Evolutionary conservation across 257 asterid species (phyloP), one percentile per base, ranked within the genome.

Genomic region (Capsicum rhomboideum): DNA sequence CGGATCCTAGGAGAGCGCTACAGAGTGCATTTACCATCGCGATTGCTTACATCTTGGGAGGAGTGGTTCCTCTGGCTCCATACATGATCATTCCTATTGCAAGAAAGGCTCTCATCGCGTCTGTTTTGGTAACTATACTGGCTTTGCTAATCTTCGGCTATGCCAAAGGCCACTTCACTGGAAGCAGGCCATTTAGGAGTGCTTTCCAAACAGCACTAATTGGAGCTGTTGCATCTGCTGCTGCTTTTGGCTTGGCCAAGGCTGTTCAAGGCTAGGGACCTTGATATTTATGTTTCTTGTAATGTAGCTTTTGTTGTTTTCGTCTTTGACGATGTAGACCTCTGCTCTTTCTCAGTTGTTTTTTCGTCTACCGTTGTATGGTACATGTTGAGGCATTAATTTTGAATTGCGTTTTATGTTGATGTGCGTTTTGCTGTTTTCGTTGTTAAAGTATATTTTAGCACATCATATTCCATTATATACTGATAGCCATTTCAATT

Each of bases 141-240:
- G 99, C 99, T 1, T 74, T 96, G 4, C 88, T 96, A 66, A 67
- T 92, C 14, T 96, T 96, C 34, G 99, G 99, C 17, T 96, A 83
- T 10, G 98, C 95, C 12, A 96, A 96, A 85, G 99, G 98, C 50
- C 85, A 90, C 84, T 96, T 91, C 78, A 96, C 99, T 5, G 98
- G 98, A 13, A 88, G 83, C 85, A 91, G 67, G 61, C 98, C 99
- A 7, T 28, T 96, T 21, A 59, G 77, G 75, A 96, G 97, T 26
- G 99, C 96, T 40, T 26, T 96, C 0, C 92, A 96, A 74, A 96
- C 99, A 2, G 92, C 99, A 53, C 40, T 94, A 1, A 90, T 96
- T n/a, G 99, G 99, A 66, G 99, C 98, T 50, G 80, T 93, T 83
- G 99, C 99, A 1, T 96, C 99, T 61, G 99, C 99, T 50, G 98